These are phyloP conservation scores for Paraglomus brasilianum DNA, from an alignment of 192 early-diverging fungal genomes.

Conservation along the genomic window DNA sequence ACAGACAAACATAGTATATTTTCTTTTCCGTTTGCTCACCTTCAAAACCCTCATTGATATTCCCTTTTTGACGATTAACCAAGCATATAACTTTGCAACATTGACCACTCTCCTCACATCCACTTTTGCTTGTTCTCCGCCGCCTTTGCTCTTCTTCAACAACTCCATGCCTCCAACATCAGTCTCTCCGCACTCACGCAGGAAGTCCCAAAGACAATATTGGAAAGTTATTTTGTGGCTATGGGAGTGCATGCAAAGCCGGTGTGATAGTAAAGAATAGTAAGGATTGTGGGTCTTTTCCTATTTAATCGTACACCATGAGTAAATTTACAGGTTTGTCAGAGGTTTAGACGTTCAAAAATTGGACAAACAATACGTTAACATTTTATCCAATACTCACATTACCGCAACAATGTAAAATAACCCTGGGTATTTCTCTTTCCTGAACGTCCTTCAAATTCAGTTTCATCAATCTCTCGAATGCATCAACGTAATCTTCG, in stretches of 20 bases:
- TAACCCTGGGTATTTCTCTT: constrained; percentile 90
- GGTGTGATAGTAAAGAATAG: constrained; percentile 82
- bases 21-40: constrained; percentile 1
- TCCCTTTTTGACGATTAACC: constrained; percentile 66
- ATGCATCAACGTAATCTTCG: constrained; percentile 94
- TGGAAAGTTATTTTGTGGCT: constrained; percentile 89
- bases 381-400: constrained; percentile 39
- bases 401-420: constrained; percentile 86
- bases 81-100: constrained; percentile 82
- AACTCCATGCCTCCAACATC: constrained; percentile 72
- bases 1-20: no score
- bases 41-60: constrained; percentile 78
- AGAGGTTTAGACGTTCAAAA: not conserved
- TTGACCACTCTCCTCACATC: constrained; percentile 76
- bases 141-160: constrained; percentile 37
- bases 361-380: constrained; percentile 10
- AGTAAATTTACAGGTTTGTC: not conserved
- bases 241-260: constrained; percentile 74
- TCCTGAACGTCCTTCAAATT: constrained; percentile 88
- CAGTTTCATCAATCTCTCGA: constrained; percentile 81
- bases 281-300: constrained; percentile 93
- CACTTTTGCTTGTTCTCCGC: constrained; percentile 46
- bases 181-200: constrained; percentile 81
- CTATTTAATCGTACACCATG: constrained; percentile 37
- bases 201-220: constrained; percentile 93